phyloP scores from a whole-genome alignment of 2,329 filamentous ascomycete genomes.

The Apiospora aurea region DNA sequence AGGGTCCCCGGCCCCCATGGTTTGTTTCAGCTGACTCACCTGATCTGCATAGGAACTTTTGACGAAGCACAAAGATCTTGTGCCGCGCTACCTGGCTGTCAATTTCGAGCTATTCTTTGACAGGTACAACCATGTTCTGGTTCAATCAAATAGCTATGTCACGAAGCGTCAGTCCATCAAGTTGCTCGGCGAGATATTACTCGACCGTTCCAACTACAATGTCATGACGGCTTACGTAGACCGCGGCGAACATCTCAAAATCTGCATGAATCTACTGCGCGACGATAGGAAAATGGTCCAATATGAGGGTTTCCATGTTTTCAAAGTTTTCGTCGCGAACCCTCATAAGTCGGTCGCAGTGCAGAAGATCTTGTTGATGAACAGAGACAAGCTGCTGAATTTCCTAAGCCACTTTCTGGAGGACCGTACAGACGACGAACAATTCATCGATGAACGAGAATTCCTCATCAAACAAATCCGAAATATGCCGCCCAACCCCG shows the following conservation, averaged over 20 bases:
- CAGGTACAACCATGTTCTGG: conserved; percentile 84
- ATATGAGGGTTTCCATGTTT: conserved; percentile 98
- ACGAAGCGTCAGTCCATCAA: conserved; percentile 99
- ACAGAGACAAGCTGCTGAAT: conserved; percentile 85
- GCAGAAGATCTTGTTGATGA: conserved; percentile 95
- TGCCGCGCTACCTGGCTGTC: conserved; percentile 83
- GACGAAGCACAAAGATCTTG: conserved; percentile 90
- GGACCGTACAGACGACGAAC: conserved; percentile 94
- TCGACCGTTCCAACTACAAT: conserved; percentile 95
- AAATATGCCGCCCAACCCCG: conserved; percentile 67
- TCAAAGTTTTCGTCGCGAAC: conserved; percentile 99
- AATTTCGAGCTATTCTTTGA: conserved; percentile 96
- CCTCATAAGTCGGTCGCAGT: conserved; percentile 97
- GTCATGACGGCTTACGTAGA: conserved; percentile 99
- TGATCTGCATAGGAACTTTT: conserved; percentile 77
- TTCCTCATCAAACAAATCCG: conserved; percentile 95
- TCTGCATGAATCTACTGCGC: conserved; percentile 95
- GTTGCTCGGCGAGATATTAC: conserved; percentile 89
- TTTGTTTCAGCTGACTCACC: not conserved
- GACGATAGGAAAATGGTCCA: conserved; percentile 99
- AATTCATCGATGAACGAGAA: conserved; percentile 97
- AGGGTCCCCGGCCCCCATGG: conserved; percentile 41
- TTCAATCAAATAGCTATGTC: conserved; percentile 95
- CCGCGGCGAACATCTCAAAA: conserved; percentile 92
- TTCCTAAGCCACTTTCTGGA: conserved; percentile 93